A percentile compares a stretch with the other conserved stretches of the same genome.
These are phyloP conservation scores for Yamadazyma triangularis DNA, from an alignment of 1,139 yeast species.

Conservation along the genomic window DNA sequence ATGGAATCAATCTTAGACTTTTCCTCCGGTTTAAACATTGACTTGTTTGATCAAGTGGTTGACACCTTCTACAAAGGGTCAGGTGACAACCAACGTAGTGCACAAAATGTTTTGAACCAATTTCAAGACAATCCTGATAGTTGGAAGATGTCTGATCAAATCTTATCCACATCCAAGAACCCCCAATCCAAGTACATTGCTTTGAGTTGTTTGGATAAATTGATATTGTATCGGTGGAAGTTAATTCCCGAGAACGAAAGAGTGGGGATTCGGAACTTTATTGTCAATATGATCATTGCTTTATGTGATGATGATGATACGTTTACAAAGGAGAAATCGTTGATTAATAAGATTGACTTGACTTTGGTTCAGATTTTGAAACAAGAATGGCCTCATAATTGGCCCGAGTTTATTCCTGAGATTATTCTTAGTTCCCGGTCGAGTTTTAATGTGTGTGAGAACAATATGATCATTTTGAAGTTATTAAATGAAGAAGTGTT, in stretches of 20 bases:
- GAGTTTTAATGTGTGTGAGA: slow-evolving; percentile 91
- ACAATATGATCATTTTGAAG: slow-evolving; percentile 89
- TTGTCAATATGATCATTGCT: slow-evolving; percentile 89
- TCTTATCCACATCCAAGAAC: slow-evolving; percentile 71
- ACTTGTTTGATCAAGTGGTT: slow-evolving; percentile 77
- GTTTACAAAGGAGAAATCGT: slow-evolving; percentile 70
- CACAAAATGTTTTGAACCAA: slow-evolving; percentile 78
- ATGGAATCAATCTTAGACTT: slow-evolving; percentile 93
- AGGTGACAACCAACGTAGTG: slow-evolving; percentile 76
- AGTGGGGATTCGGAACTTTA: slow-evolving; percentile 81
- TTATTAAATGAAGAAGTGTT: slow-evolving; percentile 92
- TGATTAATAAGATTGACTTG: slow-evolving; percentile 89
- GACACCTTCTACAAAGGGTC: slow-evolving; percentile 82
- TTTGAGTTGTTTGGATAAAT: slow-evolving; percentile 79
- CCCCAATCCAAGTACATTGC: slow-evolving; percentile 93
- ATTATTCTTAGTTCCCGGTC: slow-evolving; percentile 80
- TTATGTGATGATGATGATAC: slow-evolving; percentile 84
- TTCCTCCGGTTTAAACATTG: slow-evolving; percentile 76
- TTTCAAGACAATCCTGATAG: slow-evolving; percentile 95
- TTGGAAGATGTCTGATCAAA: slow-evolving; percentile 92
- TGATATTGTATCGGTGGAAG: slow-evolving; percentile 92
- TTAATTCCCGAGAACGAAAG: slow-evolving; percentile 82
- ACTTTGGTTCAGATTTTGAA: slow-evolving; percentile 90
- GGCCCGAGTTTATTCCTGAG: slow-evolving; percentile 98
- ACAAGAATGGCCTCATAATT: slow-evolving; percentile 98